Conservation (phyloP, 208 protist species). For the Angomonas ambiguus region DNA sequence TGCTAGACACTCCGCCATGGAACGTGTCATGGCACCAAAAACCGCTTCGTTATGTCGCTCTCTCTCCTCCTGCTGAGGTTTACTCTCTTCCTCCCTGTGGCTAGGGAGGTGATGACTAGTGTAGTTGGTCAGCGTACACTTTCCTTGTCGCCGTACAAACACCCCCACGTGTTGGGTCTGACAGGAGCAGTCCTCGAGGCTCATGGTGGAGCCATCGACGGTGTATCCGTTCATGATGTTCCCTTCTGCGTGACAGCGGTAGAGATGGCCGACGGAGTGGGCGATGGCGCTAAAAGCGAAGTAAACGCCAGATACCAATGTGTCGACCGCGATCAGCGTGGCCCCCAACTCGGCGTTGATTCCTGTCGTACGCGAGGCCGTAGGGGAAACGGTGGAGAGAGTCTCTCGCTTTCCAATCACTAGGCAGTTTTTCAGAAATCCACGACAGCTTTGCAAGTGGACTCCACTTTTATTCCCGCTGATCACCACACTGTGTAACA, state of each 20-base stretch:
- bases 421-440: constrained; percentile 34
- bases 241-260: constrained; percentile 54
- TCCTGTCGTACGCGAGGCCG: too few species aligned
- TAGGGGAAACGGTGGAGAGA: too few species aligned
- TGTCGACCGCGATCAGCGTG: constrained; percentile 52
- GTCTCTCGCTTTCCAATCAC: constrained; percentile 21
- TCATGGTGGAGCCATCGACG: constrained; percentile 63
- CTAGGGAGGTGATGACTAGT: neutral
- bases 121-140: constrained; percentile 59
- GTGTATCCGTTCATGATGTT: constrained; percentile 80
- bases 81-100: neutral
- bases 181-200: constrained; percentile 62
- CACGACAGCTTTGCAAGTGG: constrained; percentile 61
- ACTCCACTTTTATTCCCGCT: constrained; percentile 47
- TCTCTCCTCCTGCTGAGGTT: neutral
- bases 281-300: constrained; percentile 74
- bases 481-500: constrained; percentile 41
- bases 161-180: constrained; percentile 61
- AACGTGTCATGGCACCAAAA: too few species aligned
- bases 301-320: constrained; percentile 46
- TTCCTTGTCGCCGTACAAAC: constrained; percentile 58
- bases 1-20: too few species aligned
- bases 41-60: too few species aligned
- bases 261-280: constrained; percentile 67
- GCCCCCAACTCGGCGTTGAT: constrained; percentile 69